A percentile compares a stretch with the other conserved stretches of the same genome.
These are phyloP conservation scores for Tuber magnatum DNA, from an alignment of 495 filamentous ascomycete species.

Conservation along the genomic window DNA sequence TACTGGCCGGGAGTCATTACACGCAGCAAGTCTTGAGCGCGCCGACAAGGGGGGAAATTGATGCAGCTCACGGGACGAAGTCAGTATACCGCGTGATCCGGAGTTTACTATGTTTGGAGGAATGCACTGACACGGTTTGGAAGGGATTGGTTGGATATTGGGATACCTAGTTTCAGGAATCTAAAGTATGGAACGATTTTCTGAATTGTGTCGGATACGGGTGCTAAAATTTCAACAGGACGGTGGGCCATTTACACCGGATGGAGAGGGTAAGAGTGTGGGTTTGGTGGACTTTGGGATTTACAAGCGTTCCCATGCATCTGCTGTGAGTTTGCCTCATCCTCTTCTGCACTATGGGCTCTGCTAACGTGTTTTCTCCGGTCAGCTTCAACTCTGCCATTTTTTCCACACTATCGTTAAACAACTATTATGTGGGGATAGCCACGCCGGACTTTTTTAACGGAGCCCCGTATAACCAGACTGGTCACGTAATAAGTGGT, in stretches of 20 bases:
- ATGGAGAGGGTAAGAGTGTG: constrained; percentile 1
- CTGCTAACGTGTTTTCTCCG: neutral
- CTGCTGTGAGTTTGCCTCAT: neutral
- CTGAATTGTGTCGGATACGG: neutral
- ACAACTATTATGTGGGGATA: neutral
- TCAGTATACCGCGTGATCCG: neutral
- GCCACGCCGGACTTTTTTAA: constrained; percentile 2
- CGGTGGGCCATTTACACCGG: neutral
- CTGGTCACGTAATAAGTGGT: neutral
- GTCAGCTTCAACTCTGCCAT: constrained; percentile 39
- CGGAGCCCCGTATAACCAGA: neutral
- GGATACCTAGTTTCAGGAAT: constrained; percentile 39
- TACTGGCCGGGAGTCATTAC: constrained; percentile 39
- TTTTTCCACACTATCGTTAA: constrained; percentile 31
- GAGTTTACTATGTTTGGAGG: neutral
- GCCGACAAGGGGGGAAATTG: constrained; percentile 39
- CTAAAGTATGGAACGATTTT: constrained; percentile 17
- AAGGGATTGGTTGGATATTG: constrained; percentile 36
- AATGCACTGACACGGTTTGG: neutral
- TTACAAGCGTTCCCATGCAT: neutral
- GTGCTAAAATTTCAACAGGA: neutral
- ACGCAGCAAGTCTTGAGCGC: constrained; percentile 38
- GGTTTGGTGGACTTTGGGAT: neutral
- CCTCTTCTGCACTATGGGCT: neutral
- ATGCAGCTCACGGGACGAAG: constrained; percentile 27